Conservation (phyloP, 441 rosid species). For the Bocquillonia castaneifolia region DNA sequence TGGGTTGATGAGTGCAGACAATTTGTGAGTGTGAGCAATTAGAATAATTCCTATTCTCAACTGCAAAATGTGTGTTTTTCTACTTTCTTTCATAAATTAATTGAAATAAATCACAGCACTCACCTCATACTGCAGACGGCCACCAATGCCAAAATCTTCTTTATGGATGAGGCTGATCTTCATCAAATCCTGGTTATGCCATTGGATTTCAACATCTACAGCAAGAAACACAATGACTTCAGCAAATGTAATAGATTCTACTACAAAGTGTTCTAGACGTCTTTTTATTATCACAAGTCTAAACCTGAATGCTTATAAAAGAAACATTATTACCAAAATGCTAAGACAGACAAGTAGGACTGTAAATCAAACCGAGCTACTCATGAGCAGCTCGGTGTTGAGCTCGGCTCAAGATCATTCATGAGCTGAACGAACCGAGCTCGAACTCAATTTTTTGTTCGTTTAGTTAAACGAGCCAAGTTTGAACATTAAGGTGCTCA, state of each 20-base stretch:
- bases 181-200: constrained; percentile 45
- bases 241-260: not conserved
- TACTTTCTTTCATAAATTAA: constrained; percentile 4
- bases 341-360: not conserved
- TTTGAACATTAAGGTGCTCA: no score
- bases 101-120: constrained; percentile 17
- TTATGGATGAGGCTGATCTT: constrained; percentile 40
- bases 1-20: not conserved
- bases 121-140: constrained; percentile 63
- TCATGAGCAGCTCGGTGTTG: no score
- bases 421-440: no score
- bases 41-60: not conserved
- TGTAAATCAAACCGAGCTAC: no score
- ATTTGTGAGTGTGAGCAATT: not conserved
- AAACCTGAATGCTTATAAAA: not conserved
- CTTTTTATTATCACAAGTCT: not conserved
- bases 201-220: constrained; percentile 69
- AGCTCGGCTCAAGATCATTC: no score
- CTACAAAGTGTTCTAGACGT: not conserved
- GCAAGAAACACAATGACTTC: constrained; percentile 12
- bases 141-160: constrained; percentile 64
- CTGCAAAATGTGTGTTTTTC: not conserved
- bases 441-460: no score
- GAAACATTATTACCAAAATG: not conserved
- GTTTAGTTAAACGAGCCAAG: no score